phyloP scores from a whole-genome alignment of 495 filamentous ascomycete species.

The Penicillium paxilli region DNA sequence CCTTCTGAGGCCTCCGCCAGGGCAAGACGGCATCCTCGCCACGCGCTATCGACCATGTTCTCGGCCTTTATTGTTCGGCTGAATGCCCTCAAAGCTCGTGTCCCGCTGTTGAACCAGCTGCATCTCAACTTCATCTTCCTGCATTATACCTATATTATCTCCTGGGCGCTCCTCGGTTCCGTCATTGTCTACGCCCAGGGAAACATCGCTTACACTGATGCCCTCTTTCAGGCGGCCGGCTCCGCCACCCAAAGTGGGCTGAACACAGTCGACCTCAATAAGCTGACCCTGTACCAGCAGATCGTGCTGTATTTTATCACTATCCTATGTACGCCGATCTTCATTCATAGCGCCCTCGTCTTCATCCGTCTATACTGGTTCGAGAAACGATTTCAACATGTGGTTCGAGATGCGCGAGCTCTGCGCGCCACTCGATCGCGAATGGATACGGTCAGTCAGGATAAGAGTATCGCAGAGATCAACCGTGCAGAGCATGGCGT shows the following conservation, averaged over 20 bases:
- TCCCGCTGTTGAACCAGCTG: slow-evolving; percentile 44
- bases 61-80: slow-evolving; percentile 23
- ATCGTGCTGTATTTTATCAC: slow-evolving; percentile 67
- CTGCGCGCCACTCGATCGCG: slow-evolving; percentile 57
- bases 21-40: slow-evolving; percentile 17
- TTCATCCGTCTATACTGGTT: slow-evolving; percentile 97
- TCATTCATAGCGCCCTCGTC: slow-evolving; percentile 83
- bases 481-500: slow-evolving; percentile 66
- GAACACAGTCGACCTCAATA: slow-evolving; percentile 81
- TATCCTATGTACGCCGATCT: slow-evolving; percentile 83
- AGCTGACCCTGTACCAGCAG: slow-evolving; percentile 75
- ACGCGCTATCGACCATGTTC: slow-evolving; percentile 30
- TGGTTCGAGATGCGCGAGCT: slow-evolving; percentile 61
- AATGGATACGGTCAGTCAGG: slow-evolving; percentile 55
- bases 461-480: slow-evolving; percentile 44
- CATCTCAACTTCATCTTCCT: slow-evolving; percentile 82
- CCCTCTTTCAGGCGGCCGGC: slow-evolving; percentile 80
- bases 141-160: slow-evolving; percentile 84
- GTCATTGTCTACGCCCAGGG: slow-evolving; percentile 68
- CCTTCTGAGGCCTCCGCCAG: slow-evolving; percentile 7
- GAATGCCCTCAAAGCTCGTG: slow-evolving; percentile 21
- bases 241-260: slow-evolving; percentile 87
- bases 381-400: slow-evolving; percentile 84
- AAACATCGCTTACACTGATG: slow-evolving; percentile 77
- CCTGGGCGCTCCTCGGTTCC: slow-evolving; percentile 66